These are phyloP conservation scores for Phaeotremella skinneri DNA, from an alignment of 768 basidiomycete genomes.

Conservation along the genomic window DNA sequence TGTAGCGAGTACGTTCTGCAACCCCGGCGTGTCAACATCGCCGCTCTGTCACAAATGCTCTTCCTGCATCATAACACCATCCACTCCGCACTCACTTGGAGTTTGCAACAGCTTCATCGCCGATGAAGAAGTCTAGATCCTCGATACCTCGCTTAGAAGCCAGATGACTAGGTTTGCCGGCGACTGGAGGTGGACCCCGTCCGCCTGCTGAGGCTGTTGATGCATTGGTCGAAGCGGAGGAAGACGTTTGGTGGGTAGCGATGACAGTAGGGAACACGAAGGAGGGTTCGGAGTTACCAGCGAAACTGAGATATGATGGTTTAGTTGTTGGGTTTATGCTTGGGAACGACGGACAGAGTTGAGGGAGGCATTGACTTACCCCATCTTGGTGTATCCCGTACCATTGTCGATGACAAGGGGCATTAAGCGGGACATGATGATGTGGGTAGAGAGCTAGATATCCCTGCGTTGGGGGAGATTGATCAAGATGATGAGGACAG, in stretches of 20 bases:
- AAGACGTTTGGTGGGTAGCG: slow-evolving; percentile 72
- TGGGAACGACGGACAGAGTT: background rate
- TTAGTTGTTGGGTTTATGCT: background rate
- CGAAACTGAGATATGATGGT: slow-evolving; percentile 63
- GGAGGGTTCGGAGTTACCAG: slow-evolving; percentile 97
- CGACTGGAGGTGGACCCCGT: slow-evolving; percentile 59
- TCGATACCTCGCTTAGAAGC: slow-evolving; percentile 96
- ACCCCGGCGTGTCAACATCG: slow-evolving; percentile 2
- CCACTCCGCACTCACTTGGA: slow-evolving; percentile 60
- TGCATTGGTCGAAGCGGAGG: slow-evolving; percentile 50
- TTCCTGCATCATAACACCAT: background rate
- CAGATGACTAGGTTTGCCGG: slow-evolving; percentile 81
- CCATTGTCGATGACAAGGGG: slow-evolving; percentile 98
- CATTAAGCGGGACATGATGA: slow-evolving; percentile 73
- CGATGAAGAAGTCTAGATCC: slow-evolving; percentile 99
- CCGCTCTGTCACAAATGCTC: background rate
- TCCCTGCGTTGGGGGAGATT: too few species aligned
- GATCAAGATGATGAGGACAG: background rate
- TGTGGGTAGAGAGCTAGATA: too few species aligned
- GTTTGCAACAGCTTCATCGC: slow-evolving; percentile 94
- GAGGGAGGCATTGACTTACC: slow-evolving; percentile 59
- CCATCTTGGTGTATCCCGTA: slow-evolving; percentile 95
- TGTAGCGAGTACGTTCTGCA: slow-evolving; percentile 80
- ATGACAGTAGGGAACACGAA: slow-evolving; percentile 99
- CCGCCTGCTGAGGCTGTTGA: slow-evolving; percentile 53